These are phyloP conservation scores for Arthrobotrys conoides DNA, from an alignment of 2,329 filamentous ascomycete genomes.

Conservation along the genomic window DNA sequence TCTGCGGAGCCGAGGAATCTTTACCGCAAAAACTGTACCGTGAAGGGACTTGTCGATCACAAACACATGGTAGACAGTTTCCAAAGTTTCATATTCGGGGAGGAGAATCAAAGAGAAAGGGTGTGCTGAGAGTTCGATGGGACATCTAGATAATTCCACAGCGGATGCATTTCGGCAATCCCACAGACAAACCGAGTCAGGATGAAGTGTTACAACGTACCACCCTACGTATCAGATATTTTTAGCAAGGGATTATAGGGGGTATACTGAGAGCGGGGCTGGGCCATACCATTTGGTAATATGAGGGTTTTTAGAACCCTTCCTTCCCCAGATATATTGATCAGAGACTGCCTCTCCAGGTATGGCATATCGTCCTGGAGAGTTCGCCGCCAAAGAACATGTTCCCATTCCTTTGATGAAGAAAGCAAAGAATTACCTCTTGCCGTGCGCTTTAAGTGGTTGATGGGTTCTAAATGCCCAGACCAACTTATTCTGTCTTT, in stretches of 20 bases:
- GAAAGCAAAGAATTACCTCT: conserved; percentile 85
- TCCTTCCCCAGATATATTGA: conserved; percentile 76
- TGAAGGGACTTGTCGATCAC: conserved; percentile 51
- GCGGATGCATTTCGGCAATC: conserved; percentile 78
- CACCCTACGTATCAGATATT: conserved; percentile 60
- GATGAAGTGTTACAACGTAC: conserved; percentile 80
- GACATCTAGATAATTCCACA: conserved; percentile 72
- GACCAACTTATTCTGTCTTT: conserved; percentile 79
- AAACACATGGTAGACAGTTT: conserved; percentile 53
- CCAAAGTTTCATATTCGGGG: conserved; percentile 74
- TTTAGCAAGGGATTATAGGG: background rate
- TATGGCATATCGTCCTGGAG: conserved; percentile 43
- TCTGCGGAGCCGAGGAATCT: conserved; percentile 53
- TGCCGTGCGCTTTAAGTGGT: conserved; percentile 88
- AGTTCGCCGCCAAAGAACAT: conserved; percentile 79
- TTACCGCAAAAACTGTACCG: conserved; percentile 49
- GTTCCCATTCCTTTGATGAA: conserved; percentile 82
- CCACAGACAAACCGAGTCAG: conserved; percentile 81
- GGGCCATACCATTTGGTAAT: conserved; percentile 80
- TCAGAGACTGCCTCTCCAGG: conserved; percentile 68
- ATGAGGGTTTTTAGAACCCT: conserved; percentile 86
- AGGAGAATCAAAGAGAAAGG: conserved; percentile 84
- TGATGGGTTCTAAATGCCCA: conserved; percentile 83
- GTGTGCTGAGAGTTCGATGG: conserved; percentile 76
- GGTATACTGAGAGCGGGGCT: background rate